Conservation (phyloP, 306 rosid species). For the Rubus idaeus region DNA sequence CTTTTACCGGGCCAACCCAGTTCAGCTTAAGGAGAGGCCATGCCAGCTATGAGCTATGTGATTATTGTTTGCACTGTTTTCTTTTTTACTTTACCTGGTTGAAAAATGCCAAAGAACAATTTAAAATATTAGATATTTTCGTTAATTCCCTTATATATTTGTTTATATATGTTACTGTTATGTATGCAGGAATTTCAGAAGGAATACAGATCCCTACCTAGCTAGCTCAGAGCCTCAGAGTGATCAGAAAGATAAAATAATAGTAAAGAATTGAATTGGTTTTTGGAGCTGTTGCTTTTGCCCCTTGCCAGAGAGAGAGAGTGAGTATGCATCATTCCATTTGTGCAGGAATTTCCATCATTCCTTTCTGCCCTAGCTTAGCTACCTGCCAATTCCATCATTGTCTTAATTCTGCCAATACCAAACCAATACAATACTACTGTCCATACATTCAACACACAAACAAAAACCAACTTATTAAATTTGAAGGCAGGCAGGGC, state of each 20-base stretch:
- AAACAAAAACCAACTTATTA: neutral
- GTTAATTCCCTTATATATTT: too few species aligned
- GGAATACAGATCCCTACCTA: neutral
- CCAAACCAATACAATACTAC: neutral
- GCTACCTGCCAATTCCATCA: slow-evolving; percentile 32
- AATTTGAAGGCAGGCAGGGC: neutral
- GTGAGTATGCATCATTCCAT: slow-evolving; percentile 46
- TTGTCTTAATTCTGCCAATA: slow-evolving; percentile 12
- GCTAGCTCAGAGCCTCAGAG: neutral
- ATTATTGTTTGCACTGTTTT: slow-evolving; percentile 20
- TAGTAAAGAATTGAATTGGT: neutral
- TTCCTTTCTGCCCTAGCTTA: slow-evolving; percentile 24
- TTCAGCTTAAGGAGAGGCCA: neutral
- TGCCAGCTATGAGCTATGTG: neutral
- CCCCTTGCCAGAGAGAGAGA: neutral
- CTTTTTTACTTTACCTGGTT: neutral
- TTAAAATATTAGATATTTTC: neutral
- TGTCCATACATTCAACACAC: neutral
- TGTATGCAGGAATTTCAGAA: slow-evolving; percentile 21
- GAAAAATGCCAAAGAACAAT: neutral
- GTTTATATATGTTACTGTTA: neutral
- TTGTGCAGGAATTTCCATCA: slow-evolving; percentile 56
- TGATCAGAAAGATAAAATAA: neutral
- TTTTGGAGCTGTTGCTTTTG: slow-evolving; percentile 31
- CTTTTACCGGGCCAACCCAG: slow-evolving; percentile 3